phyloP scores from a whole-genome alignment of 805 yeast species.

The Schizosaccharomyces cryophilus region DNA sequence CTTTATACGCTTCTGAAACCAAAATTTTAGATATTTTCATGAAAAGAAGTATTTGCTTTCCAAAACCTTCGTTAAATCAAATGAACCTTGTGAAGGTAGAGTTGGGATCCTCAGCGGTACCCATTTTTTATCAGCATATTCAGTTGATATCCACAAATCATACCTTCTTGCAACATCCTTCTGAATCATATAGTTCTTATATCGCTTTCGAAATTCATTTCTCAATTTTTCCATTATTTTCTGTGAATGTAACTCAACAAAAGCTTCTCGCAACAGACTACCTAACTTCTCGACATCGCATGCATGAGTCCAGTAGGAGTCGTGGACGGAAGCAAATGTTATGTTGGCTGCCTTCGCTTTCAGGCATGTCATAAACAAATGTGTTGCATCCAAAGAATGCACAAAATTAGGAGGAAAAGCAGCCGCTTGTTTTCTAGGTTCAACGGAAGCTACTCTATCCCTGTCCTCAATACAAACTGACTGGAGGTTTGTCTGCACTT shows the following conservation, averaged over 20 bases:
- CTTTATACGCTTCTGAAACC: no score
- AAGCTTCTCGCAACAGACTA: constrained; percentile 43
- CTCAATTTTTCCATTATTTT: constrained; percentile 47
- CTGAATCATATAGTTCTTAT: constrained; percentile 28
- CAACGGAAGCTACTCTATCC: constrained; percentile 57
- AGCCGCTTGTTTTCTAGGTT: constrained; percentile 66
- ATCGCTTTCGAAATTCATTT: constrained; percentile 61
- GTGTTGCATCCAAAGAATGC: constrained; percentile 90
- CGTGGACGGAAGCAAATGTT: constrained; percentile 85
- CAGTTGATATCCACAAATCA: constrained; percentile 12
- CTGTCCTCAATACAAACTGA: constrained; percentile 76
- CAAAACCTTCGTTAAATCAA: constrained; percentile 49
- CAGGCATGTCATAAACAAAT: constrained; percentile 74
- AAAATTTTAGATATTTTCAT: constrained; percentile 5
- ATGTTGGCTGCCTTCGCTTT: constrained; percentile 42
- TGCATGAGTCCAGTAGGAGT: constrained; percentile 96
- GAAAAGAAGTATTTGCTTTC: constrained; percentile 62
- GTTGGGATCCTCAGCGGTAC: constrained; percentile 20
- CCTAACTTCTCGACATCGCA: constrained; percentile 55
- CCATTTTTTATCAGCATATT: constrained; percentile 20
- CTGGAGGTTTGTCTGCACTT: constrained; percentile 62
- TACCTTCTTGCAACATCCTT: constrained; percentile 8
- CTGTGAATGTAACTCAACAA: constrained; percentile 50
- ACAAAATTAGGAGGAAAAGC: constrained; percentile 92
- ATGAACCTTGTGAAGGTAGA: constrained; percentile 31